Conservation (phyloP, 108 stramenopile species). For the Schizochytrium sp. region DNA sequence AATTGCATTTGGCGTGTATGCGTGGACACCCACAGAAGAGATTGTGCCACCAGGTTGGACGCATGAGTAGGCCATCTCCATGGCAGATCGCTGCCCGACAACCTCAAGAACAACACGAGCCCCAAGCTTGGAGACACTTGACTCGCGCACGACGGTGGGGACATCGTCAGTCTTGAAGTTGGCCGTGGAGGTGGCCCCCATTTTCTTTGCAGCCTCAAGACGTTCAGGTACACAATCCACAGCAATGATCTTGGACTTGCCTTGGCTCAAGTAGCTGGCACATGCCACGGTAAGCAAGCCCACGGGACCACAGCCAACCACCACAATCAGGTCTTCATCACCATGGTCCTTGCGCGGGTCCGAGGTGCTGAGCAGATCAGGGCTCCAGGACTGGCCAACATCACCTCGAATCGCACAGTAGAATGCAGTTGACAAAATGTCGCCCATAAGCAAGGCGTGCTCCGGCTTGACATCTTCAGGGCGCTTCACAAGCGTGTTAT, state of each 20-base stretch:
- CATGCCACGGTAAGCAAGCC: conserved; percentile 27
- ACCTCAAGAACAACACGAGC: conserved; percentile 49
- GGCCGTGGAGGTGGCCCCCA: neutral
- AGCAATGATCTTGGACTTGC: conserved; percentile 22
- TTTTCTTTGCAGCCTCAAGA: conserved; percentile 28
- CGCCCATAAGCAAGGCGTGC: conserved; percentile 33
- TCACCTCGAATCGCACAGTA: conserved; percentile 49
- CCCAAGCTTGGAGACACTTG: neutral
- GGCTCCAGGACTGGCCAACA: neutral
- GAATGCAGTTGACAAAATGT: conserved; percentile 24
- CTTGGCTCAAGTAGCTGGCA: neutral
- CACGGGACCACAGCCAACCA: conserved; percentile 52
- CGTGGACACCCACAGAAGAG: conserved; percentile 48
- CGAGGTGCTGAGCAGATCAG: neutral
- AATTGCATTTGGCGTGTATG: conserved; percentile 21
- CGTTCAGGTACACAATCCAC: conserved; percentile 4
- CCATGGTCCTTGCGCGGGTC: neutral
- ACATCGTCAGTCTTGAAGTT: conserved; percentile 14
- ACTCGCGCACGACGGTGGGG: neutral
- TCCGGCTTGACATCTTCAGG: conserved; percentile 17
- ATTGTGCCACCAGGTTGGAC: conserved; percentile 18
- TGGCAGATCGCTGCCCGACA: conserved; percentile 51
- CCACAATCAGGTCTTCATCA: neutral
- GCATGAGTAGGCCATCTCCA: conserved; percentile 32
- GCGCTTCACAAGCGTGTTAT: conserved; percentile 19